Percentiles rank a stretch among this genome's conserved stretches.
Conservation (phyloP, 306 rosid genomes). For the Lagenaria siceraria region DNA sequence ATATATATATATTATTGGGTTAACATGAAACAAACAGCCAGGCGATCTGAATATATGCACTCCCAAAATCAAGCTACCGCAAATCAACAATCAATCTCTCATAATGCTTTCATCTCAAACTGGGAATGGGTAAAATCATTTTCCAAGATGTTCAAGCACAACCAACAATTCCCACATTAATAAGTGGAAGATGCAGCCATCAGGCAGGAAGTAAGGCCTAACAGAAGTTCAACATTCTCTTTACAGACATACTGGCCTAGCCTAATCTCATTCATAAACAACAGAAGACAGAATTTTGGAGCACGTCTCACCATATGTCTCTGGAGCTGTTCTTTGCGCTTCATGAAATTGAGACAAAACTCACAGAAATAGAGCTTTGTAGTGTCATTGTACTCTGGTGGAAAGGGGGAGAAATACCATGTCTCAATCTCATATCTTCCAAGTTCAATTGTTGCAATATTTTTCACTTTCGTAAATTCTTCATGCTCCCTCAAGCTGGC, state of each 20-base stretch:
- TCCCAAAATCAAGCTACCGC: not conserved
- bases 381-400: constrained; percentile 92
- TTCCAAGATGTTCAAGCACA: constrained; percentile 1
- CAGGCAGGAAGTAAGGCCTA: not conserved
- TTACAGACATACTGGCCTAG: not conserved
- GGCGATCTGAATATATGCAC: not conserved
- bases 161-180: not conserved
- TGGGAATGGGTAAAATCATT: not conserved
- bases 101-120: not conserved
- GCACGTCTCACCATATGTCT: constrained; percentile 94
- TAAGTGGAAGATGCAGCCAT: not conserved
- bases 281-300: constrained; percentile 10
- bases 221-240: not conserved
- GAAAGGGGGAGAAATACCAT: constrained; percentile 98
- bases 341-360: constrained; percentile 99
- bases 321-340: constrained; percentile 98
- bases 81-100: not conserved
- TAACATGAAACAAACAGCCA: not conserved
- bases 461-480: constrained; percentile 95
- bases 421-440: constrained; percentile 99
- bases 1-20: not conserved
- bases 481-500: constrained; percentile 99
- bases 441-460: constrained; percentile 94
- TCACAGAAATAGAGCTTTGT: constrained; percentile 85
- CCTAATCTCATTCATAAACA: not conserved